Percentiles rank a stretch among this genome's conserved stretches.
Conservation (phyloP, 2,329 filamentous ascomycete genomes). For the Penicillium sp. region DNA sequence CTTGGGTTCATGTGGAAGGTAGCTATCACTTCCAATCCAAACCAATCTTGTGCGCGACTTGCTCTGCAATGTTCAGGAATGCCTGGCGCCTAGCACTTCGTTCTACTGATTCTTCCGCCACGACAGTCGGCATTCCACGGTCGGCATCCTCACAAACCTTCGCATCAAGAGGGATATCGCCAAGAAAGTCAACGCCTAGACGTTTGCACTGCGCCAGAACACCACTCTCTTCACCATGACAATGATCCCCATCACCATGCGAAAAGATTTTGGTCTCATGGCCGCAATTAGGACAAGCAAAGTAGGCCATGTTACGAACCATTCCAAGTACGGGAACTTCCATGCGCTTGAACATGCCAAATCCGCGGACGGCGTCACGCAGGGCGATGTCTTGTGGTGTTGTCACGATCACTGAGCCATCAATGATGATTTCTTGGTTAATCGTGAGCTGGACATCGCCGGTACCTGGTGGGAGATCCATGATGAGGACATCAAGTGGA, state of each 20-base stretch:
- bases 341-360: conserved; percentile 89
- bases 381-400: conserved; percentile 92
- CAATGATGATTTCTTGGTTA: conserved; percentile 86
- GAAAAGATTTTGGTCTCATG: conserved; percentile 76
- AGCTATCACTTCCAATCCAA: conserved; percentile 37
- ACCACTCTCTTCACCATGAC: conserved; percentile 52
- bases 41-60: conserved; percentile 47
- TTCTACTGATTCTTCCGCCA: conserved; percentile 67
- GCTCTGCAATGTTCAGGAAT: conserved; percentile 70
- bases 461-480: conserved; percentile 91
- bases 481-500: conserved; percentile 79
- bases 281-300: conserved; percentile 75
- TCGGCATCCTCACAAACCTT: conserved; percentile 86
- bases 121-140: conserved; percentile 83
- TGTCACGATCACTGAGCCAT: conserved; percentile 81
- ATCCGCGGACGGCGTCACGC: conserved; percentile 86
- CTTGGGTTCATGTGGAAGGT: neutral
- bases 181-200: conserved; percentile 75
- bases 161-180: conserved; percentile 84
- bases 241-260: conserved; percentile 26
- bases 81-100: conserved; percentile 68
- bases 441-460: conserved; percentile 97
- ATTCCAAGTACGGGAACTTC: conserved; percentile 76
- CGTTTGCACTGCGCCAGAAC: conserved; percentile 70
- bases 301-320: conserved; percentile 89